phyloP scores from a whole-genome alignment of 2,329 filamentous ascomycete species.

The Metarhizium sp. region DNA sequence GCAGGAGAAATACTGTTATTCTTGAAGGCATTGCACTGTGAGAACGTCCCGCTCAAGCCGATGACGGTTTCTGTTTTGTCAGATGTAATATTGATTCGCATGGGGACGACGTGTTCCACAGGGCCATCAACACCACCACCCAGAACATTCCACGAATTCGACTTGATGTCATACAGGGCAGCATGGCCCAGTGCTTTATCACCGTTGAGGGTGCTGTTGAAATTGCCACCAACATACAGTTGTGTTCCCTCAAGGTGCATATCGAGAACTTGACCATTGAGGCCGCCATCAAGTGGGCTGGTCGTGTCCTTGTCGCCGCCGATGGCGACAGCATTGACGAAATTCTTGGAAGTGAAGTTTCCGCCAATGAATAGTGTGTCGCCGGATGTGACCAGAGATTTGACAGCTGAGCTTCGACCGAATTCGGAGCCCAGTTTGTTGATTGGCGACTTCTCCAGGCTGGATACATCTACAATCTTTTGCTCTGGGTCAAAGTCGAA shows the following conservation, averaged over 20 bases:
- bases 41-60: constrained; percentile 73
- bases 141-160: constrained; percentile 65
- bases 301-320: constrained; percentile 48
- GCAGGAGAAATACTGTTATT: constrained; percentile 51
- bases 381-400: constrained; percentile 54
- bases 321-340: constrained; percentile 71
- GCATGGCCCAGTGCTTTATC: constrained; percentile 63
- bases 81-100: constrained; percentile 68
- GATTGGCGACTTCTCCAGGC: constrained; percentile 64
- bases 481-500: constrained; percentile 72
- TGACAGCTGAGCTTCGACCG: constrained; percentile 56
- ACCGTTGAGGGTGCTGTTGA: constrained; percentile 61
- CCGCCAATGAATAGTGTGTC: constrained; percentile 69
- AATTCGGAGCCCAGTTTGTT: constrained; percentile 68
- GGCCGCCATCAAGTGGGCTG: constrained; percentile 56
- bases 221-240: constrained; percentile 78
- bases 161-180: constrained; percentile 62
- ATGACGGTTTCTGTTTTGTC: constrained; percentile 63
- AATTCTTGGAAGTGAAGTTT: constrained; percentile 63
- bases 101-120: constrained; percentile 64
- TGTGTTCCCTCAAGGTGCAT: constrained; percentile 57
- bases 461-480: constrained; percentile 42
- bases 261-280: constrained; percentile 69
- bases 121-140: constrained; percentile 79
- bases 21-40: constrained; percentile 58